These are phyloP conservation scores for Ogataea zsoltii DNA, from an alignment of 805 yeast genomes.

Conservation along the genomic window DNA sequence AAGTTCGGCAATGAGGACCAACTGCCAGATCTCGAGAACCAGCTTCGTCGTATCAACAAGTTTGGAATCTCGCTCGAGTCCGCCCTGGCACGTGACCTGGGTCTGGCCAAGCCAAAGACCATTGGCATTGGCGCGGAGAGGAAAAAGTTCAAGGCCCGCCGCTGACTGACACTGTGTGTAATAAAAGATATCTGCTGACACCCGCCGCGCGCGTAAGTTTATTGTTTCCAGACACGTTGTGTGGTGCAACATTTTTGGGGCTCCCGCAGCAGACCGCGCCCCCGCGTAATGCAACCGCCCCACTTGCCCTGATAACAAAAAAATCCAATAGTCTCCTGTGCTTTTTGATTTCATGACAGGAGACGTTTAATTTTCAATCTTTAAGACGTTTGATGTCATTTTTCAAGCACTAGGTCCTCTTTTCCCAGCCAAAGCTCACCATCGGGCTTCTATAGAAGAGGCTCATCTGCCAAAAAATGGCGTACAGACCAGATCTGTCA, in stretches of 20 bases:
- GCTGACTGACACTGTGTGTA: conserved; percentile 1
- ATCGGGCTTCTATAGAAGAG: conserved; percentile 1
- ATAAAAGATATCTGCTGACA: conserved; percentile 2
- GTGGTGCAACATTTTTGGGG: too few species aligned
- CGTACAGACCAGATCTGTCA: conserved; percentile 10
- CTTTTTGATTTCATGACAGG: conserved; percentile 1
- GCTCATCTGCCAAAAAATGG: conserved; percentile 4
- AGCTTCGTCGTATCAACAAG: conserved; percentile 71
- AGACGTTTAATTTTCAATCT: neutral
- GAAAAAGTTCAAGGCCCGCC: conserved; percentile 3
- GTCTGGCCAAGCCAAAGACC: conserved; percentile 32
- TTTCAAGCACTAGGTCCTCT: neutral
- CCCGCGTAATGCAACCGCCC: conserved; percentile 1
- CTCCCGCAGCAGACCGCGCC: too few species aligned
- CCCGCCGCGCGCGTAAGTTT: too few species aligned
- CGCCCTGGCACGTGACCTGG: conserved; percentile 66
- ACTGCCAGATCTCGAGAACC: conserved; percentile 55
- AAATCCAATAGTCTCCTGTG: conserved; percentile 2
- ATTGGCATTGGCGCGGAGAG: neutral
- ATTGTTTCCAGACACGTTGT: too few species aligned
- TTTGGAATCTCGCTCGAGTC: conserved; percentile 77
- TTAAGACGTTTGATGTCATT: too few species aligned
- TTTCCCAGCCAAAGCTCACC: neutral
- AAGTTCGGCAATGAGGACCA: conserved; percentile 70
- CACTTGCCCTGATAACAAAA: conserved; percentile 3